A percentile compares a stretch with the other conserved stretches of the same genome.
Conservation (phyloP, 2,329 filamentous ascomycete species). For the Fusarium lateritium region DNA sequence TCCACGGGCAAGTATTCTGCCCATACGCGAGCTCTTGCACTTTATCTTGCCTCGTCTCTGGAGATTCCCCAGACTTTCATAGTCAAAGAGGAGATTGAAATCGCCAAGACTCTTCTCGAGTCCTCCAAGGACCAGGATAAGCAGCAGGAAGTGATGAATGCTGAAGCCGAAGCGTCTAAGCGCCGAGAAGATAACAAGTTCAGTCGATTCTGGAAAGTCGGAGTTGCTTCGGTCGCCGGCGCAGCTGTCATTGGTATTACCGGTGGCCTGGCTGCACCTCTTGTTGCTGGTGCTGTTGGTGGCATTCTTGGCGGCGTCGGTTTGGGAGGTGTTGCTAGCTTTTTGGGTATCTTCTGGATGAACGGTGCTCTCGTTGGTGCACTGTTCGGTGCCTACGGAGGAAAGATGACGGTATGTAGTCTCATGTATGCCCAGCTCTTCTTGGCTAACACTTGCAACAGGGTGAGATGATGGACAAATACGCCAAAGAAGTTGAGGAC, state of each 20-base stretch:
- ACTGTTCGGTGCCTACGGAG: conserved; percentile 91
- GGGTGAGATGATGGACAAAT: conserved; percentile 89
- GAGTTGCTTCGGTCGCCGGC: conserved; percentile 88
- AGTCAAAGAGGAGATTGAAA: conserved; percentile 79
- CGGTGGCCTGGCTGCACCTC: conserved; percentile 88
- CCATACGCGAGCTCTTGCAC: conserved; percentile 77
- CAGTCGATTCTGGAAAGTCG: conserved; percentile 88
- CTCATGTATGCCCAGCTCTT: too few species aligned
- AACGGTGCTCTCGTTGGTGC: conserved; percentile 88
- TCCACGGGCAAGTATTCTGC: conserved; percentile 82
- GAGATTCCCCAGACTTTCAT: conserved; percentile 73
- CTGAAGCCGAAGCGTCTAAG: conserved; percentile 82
- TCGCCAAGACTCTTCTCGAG: conserved; percentile 81
- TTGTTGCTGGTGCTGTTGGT: conserved; percentile 88
- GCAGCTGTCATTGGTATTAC: conserved; percentile 93
- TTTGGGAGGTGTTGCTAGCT: conserved; percentile 86
- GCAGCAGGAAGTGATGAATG: conserved; percentile 70
- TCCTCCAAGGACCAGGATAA: conserved; percentile 65
- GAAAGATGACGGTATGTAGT: conserved; percentile 71
- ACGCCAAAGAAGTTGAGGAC: conserved; percentile 89
- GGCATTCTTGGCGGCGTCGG: conserved; percentile 89
- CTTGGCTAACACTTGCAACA: conserved; percentile 45
- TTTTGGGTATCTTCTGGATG: conserved; percentile 88
- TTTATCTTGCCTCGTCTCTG: conserved; percentile 78
- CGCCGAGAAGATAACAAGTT: conserved; percentile 79